Percentiles rank a stretch among this genome's conserved stretches.
These are phyloP conservation scores for Termitomyces sp. DNA, from an alignment of 768 basidiomycete genomes.

Conservation along the genomic window DNA sequence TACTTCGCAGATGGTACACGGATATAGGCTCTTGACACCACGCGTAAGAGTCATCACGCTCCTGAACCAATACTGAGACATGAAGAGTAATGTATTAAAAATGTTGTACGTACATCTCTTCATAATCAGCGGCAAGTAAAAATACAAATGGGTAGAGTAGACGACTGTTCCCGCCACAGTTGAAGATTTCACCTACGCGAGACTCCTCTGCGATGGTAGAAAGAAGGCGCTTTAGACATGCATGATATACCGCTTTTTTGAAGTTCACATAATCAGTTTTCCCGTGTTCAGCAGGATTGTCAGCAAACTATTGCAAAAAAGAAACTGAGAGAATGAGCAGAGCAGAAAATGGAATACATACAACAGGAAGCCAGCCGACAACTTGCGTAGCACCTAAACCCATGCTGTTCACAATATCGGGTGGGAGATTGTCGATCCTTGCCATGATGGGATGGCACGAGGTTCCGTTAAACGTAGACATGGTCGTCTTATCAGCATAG, in stretches of 20 bases:
- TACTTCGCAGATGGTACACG: conserved; percentile 34
- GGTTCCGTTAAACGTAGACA: conserved; percentile 34
- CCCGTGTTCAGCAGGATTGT: conserved; percentile 25
- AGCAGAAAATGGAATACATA: conserved; percentile 12
- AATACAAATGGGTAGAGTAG: conserved; percentile 10
- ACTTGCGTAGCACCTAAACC: conserved; percentile 30
- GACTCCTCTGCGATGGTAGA: conserved; percentile 21
- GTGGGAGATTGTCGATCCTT: conserved; percentile 28
- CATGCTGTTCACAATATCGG: conserved; percentile 29
- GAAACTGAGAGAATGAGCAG: not conserved
- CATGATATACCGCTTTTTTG: conserved; percentile 39
- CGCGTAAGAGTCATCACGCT: conserved; percentile 6
- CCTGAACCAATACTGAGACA: not conserved
- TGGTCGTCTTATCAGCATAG: conserved; percentile 38
- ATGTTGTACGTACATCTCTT: conserved; percentile 22
- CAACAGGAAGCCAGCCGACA: conserved; percentile 37
- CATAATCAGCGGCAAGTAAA: conserved; percentile 19
- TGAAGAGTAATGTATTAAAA: not conserved
- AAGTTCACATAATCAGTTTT: conserved; percentile 31
- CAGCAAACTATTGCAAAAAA: conserved; percentile 22
- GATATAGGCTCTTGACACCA: conserved; percentile 25
- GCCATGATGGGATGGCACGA: conserved; percentile 38
- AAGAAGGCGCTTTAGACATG: conserved; percentile 27
- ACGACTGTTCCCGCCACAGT: conserved; percentile 23
- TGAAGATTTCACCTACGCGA: conserved; percentile 14